Base-by-base conservation (phyloP, 2,329 filamentous ascomycete genomes). In the Ceratocystis diversiconidia region DNA sequence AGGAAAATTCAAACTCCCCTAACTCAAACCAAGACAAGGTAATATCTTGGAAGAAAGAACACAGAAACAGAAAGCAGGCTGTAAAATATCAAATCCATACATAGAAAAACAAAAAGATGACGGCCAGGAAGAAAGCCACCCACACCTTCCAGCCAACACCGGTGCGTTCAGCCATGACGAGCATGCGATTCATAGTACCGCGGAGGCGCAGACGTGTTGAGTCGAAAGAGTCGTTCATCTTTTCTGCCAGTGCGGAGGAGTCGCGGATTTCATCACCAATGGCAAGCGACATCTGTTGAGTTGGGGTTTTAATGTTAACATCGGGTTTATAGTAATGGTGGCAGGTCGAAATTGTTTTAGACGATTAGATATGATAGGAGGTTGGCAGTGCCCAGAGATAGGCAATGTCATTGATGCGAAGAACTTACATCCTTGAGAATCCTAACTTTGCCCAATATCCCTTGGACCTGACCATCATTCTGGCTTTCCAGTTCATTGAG, bases 71-170 rank as follows among this genome's bases (percentile, higher is more conserved):
- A 25, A 41, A 19, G 25, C 3, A 28, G 4, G n/a, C 30, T 25
- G 22, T 28, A 44, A 46, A 41, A 41, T 15, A 1, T 61, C 30
- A 94, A 68, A 96, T 75, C 92, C 92, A 96, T 67, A 97, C 92
- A 75, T 92, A 99, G 70, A 85, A 84, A 75, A 99, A 99, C 70
- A 97, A 75, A 65, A 92, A 73, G 69, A 87, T 83, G 19, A 97
- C 89, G 44, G 86, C 88, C 5, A 85, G 80, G 74, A 99, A 96
- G 76, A 99, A 99, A 55, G 79, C 81, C 63, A 96, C 75, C 94
- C 94, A 99, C 66, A 92, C 88, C 76, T 84, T 92, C 94, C 94
- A 99, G 72, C 91, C 87, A 8, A 99, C 87, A n/a, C 94, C 94
- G 1, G 92, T 95, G 71, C 85, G 82, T 77, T 97, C 84, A 3